Evolutionary conservation across 345 rosid species (phyloP).

Genomic region (Eucalyptus sp.): DNA sequence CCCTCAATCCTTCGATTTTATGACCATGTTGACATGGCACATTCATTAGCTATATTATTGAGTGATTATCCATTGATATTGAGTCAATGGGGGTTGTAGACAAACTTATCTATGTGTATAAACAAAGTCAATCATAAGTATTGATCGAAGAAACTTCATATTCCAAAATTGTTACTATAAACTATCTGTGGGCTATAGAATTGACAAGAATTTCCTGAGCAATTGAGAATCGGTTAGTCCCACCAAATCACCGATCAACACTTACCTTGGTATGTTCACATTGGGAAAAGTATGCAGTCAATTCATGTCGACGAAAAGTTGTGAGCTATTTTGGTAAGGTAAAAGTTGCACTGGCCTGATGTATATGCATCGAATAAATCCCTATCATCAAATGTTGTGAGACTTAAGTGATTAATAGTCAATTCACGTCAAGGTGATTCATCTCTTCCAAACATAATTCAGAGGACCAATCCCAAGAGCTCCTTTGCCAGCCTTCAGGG

Average conservation of each 20-base stretch:
- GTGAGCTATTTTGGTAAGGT: accelerated
- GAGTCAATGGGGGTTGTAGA: not conserved
- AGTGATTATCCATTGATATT: not conserved
- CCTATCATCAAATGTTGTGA: not conserved
- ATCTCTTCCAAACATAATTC: not conserved
- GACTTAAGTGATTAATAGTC: not conserved
- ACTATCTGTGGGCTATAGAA: not conserved
- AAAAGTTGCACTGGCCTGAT: not conserved
- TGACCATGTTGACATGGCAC: not conserved
- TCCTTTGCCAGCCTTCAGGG: not conserved
- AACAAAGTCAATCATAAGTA: not conserved
- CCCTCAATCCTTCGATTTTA: not conserved
- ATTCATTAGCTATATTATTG: not conserved
- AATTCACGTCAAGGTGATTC: not conserved
- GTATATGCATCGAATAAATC: not conserved
- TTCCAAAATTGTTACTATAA: not conserved
- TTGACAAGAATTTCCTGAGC: not conserved
- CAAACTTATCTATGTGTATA: not conserved
- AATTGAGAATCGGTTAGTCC: not conserved
- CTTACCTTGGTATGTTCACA: not conserved
- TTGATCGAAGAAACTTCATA: not conserved
- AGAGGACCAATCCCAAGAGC: not conserved
- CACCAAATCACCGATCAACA: not conserved
- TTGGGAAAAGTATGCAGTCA: not conserved
- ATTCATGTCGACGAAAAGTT: too few species aligned